Conservation (phyloP, 1,139 yeast genomes). For the Yamadazyma friedrichii region DNA sequence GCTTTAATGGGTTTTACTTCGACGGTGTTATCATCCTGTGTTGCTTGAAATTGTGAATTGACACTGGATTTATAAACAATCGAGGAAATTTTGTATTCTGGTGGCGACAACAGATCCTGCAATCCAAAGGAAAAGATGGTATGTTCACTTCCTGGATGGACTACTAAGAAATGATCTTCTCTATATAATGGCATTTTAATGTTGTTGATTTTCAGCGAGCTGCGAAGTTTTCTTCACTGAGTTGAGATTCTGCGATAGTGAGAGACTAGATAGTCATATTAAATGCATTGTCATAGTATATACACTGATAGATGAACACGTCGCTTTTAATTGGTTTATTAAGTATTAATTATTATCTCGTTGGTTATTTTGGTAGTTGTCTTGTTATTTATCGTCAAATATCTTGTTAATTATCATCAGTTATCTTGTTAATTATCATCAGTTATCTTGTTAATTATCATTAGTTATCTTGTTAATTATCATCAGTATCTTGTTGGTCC, state of each 20-base stretch:
- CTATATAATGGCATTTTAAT: slow-evolving; percentile 55
- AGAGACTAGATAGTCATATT: background rate
- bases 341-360: background rate
- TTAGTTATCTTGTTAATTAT: too few species aligned
- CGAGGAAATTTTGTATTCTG: slow-evolving; percentile 73
- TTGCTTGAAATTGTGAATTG: slow-evolving; percentile 41
- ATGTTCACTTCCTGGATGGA: slow-evolving; percentile 77
- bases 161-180: slow-evolving; percentile 60
- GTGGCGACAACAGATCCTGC: slow-evolving; percentile 75
- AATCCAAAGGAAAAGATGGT: slow-evolving; percentile 82
- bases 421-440: too few species aligned
- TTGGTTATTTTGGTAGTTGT: too few species aligned
- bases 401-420: too few species aligned
- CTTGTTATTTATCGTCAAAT: too few species aligned
- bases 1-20: slow-evolving; percentile 59
- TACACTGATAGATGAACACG: too few species aligned
- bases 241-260: too few species aligned
- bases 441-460: too few species aligned
- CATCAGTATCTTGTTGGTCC: too few species aligned
- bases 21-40: slow-evolving; percentile 22
- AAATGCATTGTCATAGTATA: too few species aligned
- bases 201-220: background rate
- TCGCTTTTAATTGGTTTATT: background rate
- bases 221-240: background rate
- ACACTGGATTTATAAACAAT: slow-evolving; percentile 58